Percentiles rank a stretch among this genome's conserved stretches.
phyloP scores from a whole-genome alignment of 495 filamentous ascomycete genomes.

The Apiosordaria backusii region DNA sequence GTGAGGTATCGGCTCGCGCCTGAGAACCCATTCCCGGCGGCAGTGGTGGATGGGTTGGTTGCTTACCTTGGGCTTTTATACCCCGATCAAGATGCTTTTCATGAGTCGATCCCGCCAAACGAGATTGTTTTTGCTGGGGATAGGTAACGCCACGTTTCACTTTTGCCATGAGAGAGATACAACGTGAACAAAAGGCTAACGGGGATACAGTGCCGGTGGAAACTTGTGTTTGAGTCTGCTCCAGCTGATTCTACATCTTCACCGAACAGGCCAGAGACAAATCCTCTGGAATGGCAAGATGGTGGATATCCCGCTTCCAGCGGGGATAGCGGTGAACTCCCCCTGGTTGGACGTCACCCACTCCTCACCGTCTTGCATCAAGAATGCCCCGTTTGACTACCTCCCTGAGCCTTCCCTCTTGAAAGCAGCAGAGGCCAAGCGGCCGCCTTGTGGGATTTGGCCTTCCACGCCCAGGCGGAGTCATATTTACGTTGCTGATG shows the following conservation, averaged over 20 bases:
- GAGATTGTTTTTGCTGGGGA: conserved; percentile 84
- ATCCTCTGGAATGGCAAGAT: conserved; percentile 63
- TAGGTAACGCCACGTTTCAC: conserved; percentile 24
- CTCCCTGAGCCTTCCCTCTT: conserved; percentile 50
- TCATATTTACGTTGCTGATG: conserved; percentile 64
- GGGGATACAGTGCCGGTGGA: conserved; percentile 83
- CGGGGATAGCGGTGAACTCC: conserved; percentile 59
- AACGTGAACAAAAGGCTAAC: conserved; percentile 10
- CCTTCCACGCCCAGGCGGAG: conserved; percentile 65
- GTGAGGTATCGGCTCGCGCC: conserved; percentile 88
- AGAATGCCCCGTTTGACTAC: conserved; percentile 70
- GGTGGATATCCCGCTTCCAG: conserved; percentile 62
- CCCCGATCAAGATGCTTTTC: conserved; percentile 69
- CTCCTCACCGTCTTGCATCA: conserved; percentile 63
- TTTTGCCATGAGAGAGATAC: not conserved
- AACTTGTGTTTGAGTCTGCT: conserved; percentile 69
- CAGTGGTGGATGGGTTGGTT: conserved; percentile 76
- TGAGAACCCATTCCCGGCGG: conserved; percentile 77
- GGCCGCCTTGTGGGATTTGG: conserved; percentile 62
- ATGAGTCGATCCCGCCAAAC: conserved; percentile 62
- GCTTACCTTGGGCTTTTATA: conserved; percentile 82
- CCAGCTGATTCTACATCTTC: conserved; percentile 69
- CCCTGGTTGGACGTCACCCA: conserved; percentile 78
- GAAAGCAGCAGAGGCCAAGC: conserved; percentile 32
- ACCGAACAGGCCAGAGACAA: conserved; percentile 40